These are phyloP conservation scores for Athelia psychrophila DNA, from an alignment of 1,284 basidiomycete species.

Conservation along the genomic window DNA sequence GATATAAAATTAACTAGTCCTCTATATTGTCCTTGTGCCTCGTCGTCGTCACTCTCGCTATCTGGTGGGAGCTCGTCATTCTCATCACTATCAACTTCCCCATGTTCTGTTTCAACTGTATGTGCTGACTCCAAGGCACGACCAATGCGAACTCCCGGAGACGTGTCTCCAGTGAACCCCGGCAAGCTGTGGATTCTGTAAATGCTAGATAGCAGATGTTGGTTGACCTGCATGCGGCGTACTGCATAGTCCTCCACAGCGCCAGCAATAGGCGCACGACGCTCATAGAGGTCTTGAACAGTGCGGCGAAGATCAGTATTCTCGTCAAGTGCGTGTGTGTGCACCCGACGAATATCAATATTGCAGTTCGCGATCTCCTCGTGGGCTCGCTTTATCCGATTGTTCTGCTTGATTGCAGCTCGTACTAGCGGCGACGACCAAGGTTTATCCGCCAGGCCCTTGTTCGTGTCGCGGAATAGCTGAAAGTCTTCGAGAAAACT, in stretches of 20 bases:
- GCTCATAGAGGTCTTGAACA: neutral
- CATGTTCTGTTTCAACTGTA: neutral
- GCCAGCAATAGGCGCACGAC: neutral
- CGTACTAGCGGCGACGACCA: constrained; percentile 27
- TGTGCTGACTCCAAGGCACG: neutral
- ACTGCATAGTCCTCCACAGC: constrained; percentile 5
- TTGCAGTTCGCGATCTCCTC: constrained; percentile 26
- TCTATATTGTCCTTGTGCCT: neutral
- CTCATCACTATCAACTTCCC: neutral
- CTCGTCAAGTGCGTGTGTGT: constrained; percentile 11
- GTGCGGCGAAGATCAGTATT: neutral
- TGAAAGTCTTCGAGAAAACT: constrained; percentile 32
- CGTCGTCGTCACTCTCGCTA: neutral
- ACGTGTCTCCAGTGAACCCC: neutral
- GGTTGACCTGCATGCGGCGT: constrained; percentile 6
- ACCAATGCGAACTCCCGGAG: neutral
- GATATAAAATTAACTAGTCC: neutral
- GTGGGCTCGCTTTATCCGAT: constrained; percentile 24
- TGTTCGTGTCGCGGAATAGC: constrained; percentile 26
- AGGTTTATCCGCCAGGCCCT: constrained; percentile 21
- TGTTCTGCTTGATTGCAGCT: constrained; percentile 20
- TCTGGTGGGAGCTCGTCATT: neutral
- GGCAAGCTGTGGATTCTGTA: neutral
- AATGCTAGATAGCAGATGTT: neutral
- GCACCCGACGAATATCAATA: constrained; percentile 13